Base-by-base conservation (phyloP, 2,329 filamentous ascomycete species). In the Chaetomium globosum region DNA sequence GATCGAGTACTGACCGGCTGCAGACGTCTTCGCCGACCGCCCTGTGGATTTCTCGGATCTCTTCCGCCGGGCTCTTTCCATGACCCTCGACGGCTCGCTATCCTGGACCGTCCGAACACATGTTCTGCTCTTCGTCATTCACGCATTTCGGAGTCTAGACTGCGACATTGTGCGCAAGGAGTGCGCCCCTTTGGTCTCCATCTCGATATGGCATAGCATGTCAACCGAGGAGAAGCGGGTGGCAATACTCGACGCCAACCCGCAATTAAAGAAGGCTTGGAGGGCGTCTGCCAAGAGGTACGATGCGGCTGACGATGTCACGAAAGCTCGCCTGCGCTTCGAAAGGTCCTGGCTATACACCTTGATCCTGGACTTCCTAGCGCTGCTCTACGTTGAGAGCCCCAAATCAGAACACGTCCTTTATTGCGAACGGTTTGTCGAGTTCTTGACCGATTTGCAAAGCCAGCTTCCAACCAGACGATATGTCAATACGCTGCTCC, bases 321-420 rank as follows among this genome's bases (percentile, higher is more conserved):
- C 85, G 0, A 93, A 97, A 75, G 88, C 90, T 19, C 87, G 89
- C 61, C 80, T 98, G 70, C 88, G 91, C 28, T 97, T 99, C 71
- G 95, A 99, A 77, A 86, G 96, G 63, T 91, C 91, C 53, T 99
- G 95, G 96, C 83, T 99, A 12, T 97, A 93, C 74, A 89, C 91
- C 3, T 82, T 98, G 71, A 80, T 95, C 0, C 78, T 97, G 36
- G 90, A 96, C 73, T 97, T 98, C 72, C 75, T 97, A 33, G 84
- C 87, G 67, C 82, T 89, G 61, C 78, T 97, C 10, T 91, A 96
- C 74, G 80, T 82, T 28, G 79, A 80, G 21, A 80, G 79, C 56
- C 76, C 76, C 57, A 82, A 82, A 66, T 28, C 77, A 77, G 89
- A 93, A 36, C 87, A 90, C 70, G 76, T 93, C 23, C 78, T 87